These are phyloP conservation scores for Mortierella sp. DNA, from an alignment of 371 early-diverging fungal genomes.

Conservation along the genomic window DNA sequence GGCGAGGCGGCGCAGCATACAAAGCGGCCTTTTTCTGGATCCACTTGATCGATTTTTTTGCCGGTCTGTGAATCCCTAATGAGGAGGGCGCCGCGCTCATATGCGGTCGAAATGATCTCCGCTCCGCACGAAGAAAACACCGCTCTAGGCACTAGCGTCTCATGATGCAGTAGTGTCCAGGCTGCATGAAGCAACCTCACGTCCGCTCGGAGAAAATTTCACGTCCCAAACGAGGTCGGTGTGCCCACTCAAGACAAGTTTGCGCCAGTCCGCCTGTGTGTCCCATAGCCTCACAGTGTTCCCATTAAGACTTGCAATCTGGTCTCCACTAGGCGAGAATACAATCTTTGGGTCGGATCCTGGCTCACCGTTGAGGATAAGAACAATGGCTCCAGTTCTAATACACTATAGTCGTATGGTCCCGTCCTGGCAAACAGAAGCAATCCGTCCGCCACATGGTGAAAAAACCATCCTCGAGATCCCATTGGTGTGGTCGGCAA, in stretches of 20 bases:
- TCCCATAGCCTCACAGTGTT: slow-evolving; percentile 19
- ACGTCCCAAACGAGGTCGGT: not conserved
- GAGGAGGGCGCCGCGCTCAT: too few relatives aligned
- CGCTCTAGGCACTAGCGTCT: too few relatives aligned
- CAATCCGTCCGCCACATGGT: not conserved
- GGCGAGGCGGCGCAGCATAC: too few relatives aligned
- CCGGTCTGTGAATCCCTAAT: too few relatives aligned
- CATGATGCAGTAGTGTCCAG: too few relatives aligned
- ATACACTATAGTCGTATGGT: slow-evolving; percentile 4
- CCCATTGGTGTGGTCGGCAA: too few relatives aligned
- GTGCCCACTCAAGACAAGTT: not conserved
- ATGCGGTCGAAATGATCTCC: too few relatives aligned
- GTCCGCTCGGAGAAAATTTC: not conserved
- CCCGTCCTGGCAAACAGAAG: not conserved
- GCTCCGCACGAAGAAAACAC: too few relatives aligned
- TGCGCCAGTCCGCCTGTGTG: not conserved
- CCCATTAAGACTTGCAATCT: slow-evolving; percentile 2
- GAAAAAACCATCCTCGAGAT: not conserved
- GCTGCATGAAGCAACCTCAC: too few relatives aligned
- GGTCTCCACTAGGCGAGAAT: not conserved
- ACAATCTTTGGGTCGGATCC: not conserved
- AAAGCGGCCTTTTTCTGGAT: too few relatives aligned
- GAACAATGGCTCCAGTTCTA: not conserved
- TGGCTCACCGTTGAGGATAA: too few relatives aligned
- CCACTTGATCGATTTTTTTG: too few relatives aligned